These are phyloP conservation scores for Amanita brunnescens DNA, from an alignment of 768 basidiomycete genomes.

Conservation along the genomic window DNA sequence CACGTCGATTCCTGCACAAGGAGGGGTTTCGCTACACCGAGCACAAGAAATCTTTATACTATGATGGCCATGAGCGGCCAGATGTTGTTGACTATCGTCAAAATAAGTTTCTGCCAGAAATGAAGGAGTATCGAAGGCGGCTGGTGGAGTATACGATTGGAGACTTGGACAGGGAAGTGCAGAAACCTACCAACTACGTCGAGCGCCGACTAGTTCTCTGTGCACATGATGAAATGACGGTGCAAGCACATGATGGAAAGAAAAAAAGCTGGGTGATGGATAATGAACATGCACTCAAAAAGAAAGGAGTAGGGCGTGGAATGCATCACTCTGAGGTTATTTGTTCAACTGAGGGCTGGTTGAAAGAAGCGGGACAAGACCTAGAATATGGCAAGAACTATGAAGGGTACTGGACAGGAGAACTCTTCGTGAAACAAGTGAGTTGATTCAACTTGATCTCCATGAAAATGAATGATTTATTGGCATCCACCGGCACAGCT, in stretches of 20 bases:
- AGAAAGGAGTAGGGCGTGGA: conserved; percentile 30
- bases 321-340: conserved; percentile 30
- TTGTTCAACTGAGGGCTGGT: conserved; percentile 22
- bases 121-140: conserved; percentile 13
- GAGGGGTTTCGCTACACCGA: conserved; percentile 20
- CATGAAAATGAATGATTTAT: no score
- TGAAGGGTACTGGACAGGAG: conserved; percentile 29
- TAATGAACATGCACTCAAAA: conserved; percentile 23
- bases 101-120: conserved; percentile 21
- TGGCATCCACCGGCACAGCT: no score
- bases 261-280: conserved; percentile 26
- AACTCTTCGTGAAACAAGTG: conserved; percentile 17
- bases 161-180: conserved; percentile 13
- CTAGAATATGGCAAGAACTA: conserved; percentile 37
- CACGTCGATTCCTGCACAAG: conserved; percentile 19
- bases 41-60: conserved; percentile 18
- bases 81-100: conserved; percentile 23
- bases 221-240: conserved; percentile 33
- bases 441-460: no score
- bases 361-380: conserved; percentile 22
- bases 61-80: conserved; percentile 22
- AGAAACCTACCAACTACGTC: conserved; percentile 13
- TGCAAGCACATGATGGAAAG: conserved; percentile 28
- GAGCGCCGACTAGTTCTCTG: conserved; percentile 19
- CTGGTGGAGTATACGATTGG: not conserved